Conservation (phyloP, 2,329 filamentous ascomycete species). For the Rhynchosporium graminicola region DNA sequence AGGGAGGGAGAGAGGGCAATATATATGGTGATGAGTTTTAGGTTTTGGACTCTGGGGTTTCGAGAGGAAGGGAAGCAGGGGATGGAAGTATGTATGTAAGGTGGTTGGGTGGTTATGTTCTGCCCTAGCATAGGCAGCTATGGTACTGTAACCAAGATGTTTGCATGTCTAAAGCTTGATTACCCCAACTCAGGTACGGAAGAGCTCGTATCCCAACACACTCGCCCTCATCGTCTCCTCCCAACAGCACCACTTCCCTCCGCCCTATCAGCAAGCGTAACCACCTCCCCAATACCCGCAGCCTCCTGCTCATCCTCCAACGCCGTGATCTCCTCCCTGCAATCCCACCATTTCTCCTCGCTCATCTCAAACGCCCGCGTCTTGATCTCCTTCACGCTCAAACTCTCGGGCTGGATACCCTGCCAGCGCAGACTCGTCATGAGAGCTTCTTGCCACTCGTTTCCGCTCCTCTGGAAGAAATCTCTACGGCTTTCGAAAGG, state of each 20-base stretch:
- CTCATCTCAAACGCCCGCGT: conserved; percentile 86
- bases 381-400: conserved; percentile 87
- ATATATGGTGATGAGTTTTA: too few species aligned
- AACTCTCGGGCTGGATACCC: conserved; percentile 64
- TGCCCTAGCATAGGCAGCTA: too few species aligned
- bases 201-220: too few species aligned
- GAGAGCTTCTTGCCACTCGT: conserved; percentile 87
- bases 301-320: conserved; percentile 95
- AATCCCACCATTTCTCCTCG: conserved; percentile 99
- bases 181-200: too few species aligned
- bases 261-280: conserved; percentile 76
- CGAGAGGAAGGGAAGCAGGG: too few species aligned
- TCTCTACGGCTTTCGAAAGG: conserved; percentile 84
- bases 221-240: conserved; percentile 32
- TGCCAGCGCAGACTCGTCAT: conserved; percentile 73
- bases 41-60: too few species aligned
- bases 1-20: too few species aligned
- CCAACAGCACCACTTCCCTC: conserved; percentile 45
- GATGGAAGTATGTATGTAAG: too few species aligned
- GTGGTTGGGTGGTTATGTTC: too few species aligned
- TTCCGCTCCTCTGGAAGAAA: conserved; percentile 85
- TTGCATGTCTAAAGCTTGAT: too few species aligned
- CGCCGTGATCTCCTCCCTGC: conserved; percentile 85
- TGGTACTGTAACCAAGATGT: too few species aligned
- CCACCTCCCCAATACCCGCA: conserved; percentile 83